Evolutionary conservation across 2,329 filamentous ascomycete species (phyloP).

Genomic region (Fusarium metavorans): DNA sequence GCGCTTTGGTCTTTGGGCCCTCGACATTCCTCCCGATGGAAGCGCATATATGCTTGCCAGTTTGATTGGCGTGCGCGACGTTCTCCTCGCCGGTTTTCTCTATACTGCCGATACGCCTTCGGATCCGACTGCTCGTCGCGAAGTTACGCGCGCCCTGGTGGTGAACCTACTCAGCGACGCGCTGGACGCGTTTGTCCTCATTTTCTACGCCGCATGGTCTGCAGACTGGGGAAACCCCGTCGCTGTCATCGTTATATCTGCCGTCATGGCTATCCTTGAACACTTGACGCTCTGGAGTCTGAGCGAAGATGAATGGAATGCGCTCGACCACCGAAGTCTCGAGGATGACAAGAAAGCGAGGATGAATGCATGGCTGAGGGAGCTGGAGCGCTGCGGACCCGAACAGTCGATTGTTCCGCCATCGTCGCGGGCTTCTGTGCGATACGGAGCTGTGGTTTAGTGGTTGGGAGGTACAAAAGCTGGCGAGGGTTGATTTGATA

Average conservation of each 20-base stretch:
- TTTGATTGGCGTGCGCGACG: slow-evolving; percentile 48
- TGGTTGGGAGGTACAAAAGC: slow-evolving; percentile 8
- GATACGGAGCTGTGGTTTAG: slow-evolving; percentile 31
- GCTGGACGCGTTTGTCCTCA: slow-evolving; percentile 50
- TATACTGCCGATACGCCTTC: slow-evolving; percentile 39
- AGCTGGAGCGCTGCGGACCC: slow-evolving; percentile 35
- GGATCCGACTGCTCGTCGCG: slow-evolving; percentile 36
- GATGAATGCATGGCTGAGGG: slow-evolving; percentile 49
- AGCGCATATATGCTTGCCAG: slow-evolving; percentile 47
- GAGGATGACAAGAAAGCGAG: slow-evolving; percentile 47
- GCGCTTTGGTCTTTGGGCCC: slow-evolving; percentile 45
- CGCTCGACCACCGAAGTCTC: slow-evolving; percentile 31
- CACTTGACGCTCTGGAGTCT: slow-evolving; percentile 51
- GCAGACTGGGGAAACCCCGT: slow-evolving; percentile 46
- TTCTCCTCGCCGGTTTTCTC: slow-evolving; percentile 47
- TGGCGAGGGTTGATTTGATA: neutral
- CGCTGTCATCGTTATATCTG: slow-evolving; percentile 45
- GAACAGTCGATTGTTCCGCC: slow-evolving; percentile 29
- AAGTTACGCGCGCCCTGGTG: slow-evolving; percentile 47
- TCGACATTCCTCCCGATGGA: slow-evolving; percentile 45
- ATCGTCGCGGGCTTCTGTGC: slow-evolving; percentile 30
- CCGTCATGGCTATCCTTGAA: slow-evolving; percentile 48
- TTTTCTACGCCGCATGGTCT: slow-evolving; percentile 50
- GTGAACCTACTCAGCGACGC: slow-evolving; percentile 49
- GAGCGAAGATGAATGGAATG: slow-evolving; percentile 44